A percentile compares a stretch with the other conserved stretches of the same genome.
Conservation (phyloP, 768 basidiomycete species). For the Tricholoma terreum region DNA sequence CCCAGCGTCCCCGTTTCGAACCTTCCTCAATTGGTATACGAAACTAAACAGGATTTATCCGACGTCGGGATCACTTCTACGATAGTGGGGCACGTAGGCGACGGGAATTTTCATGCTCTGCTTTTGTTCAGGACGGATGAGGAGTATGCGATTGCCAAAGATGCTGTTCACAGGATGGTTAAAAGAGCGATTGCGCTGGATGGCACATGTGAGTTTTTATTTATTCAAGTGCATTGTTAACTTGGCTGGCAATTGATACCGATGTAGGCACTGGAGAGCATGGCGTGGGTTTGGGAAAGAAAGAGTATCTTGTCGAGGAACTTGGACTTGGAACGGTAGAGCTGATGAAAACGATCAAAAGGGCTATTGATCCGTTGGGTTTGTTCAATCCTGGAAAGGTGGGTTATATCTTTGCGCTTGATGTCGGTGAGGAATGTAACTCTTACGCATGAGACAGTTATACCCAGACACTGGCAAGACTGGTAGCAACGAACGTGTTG, state of each 20-base stretch:
- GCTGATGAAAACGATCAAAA: conserved; percentile 82
- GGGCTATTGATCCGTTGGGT: conserved; percentile 66
- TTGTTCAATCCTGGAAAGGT: conserved; percentile 88
- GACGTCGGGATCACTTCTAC: conserved; percentile 53
- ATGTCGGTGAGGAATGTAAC: neutral
- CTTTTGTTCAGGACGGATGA: conserved; percentile 58
- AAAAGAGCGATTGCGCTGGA: conserved; percentile 65
- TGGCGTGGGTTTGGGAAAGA: conserved; percentile 85
- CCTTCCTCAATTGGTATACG: conserved; percentile 60
- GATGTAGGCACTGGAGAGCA: conserved; percentile 73
- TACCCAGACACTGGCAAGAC: neutral
- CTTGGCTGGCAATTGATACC: too few relatives aligned
- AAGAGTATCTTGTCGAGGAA: conserved; percentile 75
- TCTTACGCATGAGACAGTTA: neutral
- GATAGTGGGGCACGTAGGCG: conserved; percentile 77
- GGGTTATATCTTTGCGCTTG: neutral
- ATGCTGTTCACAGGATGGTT: conserved; percentile 60
- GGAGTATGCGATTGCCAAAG: conserved; percentile 40
- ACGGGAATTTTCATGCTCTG: conserved; percentile 53
- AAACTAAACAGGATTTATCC: conserved; percentile 70
- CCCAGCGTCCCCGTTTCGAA: conserved; percentile 59
- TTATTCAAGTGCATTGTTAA: too few relatives aligned
- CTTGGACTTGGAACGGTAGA: conserved; percentile 80
- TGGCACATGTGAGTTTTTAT: conserved; percentile 60
- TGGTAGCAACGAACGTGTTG: too few relatives aligned